Evolutionary conservation across 352 stramenopile genomes (phyloP).

Genomic region (Blastocystis hominis): DNA sequence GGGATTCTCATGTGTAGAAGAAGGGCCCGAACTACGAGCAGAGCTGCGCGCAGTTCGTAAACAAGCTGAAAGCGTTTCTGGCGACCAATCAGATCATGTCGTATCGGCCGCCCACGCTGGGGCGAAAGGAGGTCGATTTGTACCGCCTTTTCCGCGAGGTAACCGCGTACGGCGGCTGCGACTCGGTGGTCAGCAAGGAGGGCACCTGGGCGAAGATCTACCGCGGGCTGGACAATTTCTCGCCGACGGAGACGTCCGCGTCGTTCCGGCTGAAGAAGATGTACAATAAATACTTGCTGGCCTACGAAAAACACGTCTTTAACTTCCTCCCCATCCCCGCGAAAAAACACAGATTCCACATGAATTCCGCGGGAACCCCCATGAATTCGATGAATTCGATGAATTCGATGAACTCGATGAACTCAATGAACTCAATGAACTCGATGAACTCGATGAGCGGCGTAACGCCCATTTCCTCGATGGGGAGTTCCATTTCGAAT

Average conservation of each 20-base stretch:
- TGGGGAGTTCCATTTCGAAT: neutral
- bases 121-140: slow-evolving; percentile 53
- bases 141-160: slow-evolving; percentile 56
- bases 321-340: slow-evolving; percentile 51
- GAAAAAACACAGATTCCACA: slow-evolving; percentile 14
- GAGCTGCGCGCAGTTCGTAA: slow-evolving; percentile 37
- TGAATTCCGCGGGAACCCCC: neutral
- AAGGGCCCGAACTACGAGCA: slow-evolving; percentile 51
- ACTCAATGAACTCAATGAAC: too few relatives aligned
- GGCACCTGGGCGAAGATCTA: slow-evolving; percentile 57
- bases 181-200: slow-evolving; percentile 50
- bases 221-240: slow-evolving; percentile 51
- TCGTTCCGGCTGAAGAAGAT: slow-evolving; percentile 58
- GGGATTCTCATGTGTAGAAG: neutral
- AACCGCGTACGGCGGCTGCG: slow-evolving; percentile 47
- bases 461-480: neutral
- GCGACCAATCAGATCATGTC: slow-evolving; percentile 44
- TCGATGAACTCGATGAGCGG: too few relatives aligned
- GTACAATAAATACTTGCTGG: slow-evolving; percentile 56
- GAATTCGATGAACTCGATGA: too few relatives aligned
- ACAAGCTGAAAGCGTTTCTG: slow-evolving; percentile 40
- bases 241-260: slow-evolving; percentile 35
- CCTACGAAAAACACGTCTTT: slow-evolving; percentile 56
- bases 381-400: too few relatives aligned
- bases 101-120: slow-evolving; percentile 40